These are phyloP conservation scores for Arxiozyma heterogenica DNA, from an alignment of 1,139 yeast species.

Conservation along the genomic window DNA sequence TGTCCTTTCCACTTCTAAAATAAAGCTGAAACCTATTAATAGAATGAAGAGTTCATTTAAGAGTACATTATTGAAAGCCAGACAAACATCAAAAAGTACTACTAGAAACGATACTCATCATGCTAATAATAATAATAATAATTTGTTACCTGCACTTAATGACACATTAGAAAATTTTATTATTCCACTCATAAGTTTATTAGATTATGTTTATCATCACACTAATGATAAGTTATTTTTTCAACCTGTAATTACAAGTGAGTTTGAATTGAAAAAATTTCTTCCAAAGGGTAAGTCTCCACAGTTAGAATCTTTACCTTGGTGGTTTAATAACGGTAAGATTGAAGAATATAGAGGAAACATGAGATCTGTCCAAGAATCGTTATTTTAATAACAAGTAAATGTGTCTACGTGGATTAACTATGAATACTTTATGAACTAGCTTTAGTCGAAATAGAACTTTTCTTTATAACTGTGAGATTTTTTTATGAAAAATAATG, in stretches of 20 bases:
- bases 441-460: no score
- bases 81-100: background rate
- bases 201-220: conserved; percentile 23
- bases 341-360: background rate
- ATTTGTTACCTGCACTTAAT: conserved; percentile 14
- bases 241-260: conserved; percentile 17
- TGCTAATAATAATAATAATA: background rate
- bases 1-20: conserved; percentile 3
- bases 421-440: no score
- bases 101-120: background rate
- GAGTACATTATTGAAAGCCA: conserved; percentile 2
- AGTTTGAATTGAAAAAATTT: conserved; percentile 9
- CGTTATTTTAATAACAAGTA: background rate
- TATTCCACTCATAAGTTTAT: conserved; percentile 21
- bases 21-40: conserved; percentile 2
- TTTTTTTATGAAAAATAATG: no score
- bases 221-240: conserved; percentile 24
- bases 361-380: background rate
- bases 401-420: no score
- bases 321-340: conserved; percentile 14
- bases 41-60: conserved; percentile 7
- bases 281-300: conserved; percentile 25
- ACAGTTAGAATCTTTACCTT: conserved; percentile 14
- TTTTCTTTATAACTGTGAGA: no score
- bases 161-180: conserved; percentile 21